Conservation (phyloP, 495 filamentous ascomycete genomes). For the Podospora pseudopauciseta region DNA sequence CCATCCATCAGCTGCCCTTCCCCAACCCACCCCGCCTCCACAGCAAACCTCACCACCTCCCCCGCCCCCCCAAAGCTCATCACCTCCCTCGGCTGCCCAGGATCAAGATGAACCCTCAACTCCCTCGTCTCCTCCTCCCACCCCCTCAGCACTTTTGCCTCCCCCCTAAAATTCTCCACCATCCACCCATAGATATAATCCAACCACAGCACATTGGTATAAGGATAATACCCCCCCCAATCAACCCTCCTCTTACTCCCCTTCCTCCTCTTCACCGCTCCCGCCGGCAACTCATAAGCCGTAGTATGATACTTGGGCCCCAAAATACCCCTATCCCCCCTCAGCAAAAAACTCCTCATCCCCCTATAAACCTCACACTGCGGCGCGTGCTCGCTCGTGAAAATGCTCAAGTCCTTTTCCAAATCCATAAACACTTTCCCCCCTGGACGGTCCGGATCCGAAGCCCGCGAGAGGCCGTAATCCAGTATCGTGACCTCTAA, state of each 20-base stretch:
- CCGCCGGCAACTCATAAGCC: conserved; percentile 30
- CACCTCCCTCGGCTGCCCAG: conserved; percentile 34
- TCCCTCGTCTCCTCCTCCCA: conserved; percentile 42
- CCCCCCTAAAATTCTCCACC: conserved; percentile 32
- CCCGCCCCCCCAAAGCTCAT: conserved; percentile 41
- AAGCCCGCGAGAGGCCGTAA: conserved; percentile 77
- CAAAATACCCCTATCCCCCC: conserved; percentile 30
- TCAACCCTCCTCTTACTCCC: conserved; percentile 27
- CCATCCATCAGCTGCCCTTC: conserved; percentile 42
- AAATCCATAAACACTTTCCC: conserved; percentile 43
- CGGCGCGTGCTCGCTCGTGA: conserved; percentile 46
- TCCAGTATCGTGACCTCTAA: conserved; percentile 83
- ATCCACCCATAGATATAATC: conserved; percentile 48
- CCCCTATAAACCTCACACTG: conserved; percentile 48
- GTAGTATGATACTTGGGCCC: conserved; percentile 35
- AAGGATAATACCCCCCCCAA: conserved; percentile 42
- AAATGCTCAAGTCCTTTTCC: conserved; percentile 50
- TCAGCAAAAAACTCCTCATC: conserved; percentile 50
- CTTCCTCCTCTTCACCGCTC: conserved; percentile 18
- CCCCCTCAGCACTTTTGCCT: conserved; percentile 30
- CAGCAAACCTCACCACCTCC: conserved; percentile 42
- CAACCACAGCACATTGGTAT: conserved; percentile 55
- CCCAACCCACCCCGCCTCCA: conserved; percentile 45
- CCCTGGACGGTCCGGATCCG: conserved; percentile 19
- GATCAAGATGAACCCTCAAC: conserved; percentile 42